Base-by-base conservation (phyloP, 2,329 filamentous ascomycete genomes). In the Sporothrix globosa region DNA sequence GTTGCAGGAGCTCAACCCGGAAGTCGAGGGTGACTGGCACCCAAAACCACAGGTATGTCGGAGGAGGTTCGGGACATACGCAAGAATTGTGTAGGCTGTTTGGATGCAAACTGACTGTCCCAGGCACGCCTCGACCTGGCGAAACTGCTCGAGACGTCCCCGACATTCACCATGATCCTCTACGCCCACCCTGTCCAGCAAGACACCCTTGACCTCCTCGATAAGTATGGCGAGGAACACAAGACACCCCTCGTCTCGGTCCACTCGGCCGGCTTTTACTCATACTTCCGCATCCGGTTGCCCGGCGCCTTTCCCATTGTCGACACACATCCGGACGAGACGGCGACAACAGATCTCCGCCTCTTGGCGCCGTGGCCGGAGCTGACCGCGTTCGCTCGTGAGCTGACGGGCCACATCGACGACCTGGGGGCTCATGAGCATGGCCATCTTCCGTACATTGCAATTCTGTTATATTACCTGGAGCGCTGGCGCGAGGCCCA, bases 241-340 rank as follows among this genome's bases (percentile, higher is more conserved):
- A 84, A 87, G 66, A 91, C 91, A 21, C 93, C 96, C 0, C 82
- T 94, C 17, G 86, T 98, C 71, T 90, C 93, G 74, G 86, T 96
- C 58, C 93, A 97, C 78, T 97, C 91, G n/a, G 86, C 91, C 53
- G 96, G 96, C 39, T 97, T 97, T 82, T 97, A 96, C 80, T 92
- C 92, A 1, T 92, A 92, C 74, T 97, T 98, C 79, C 91, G 89
- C n/a, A 84, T 96, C 39, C 84, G 87, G 74, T 83, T 97, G 39
- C 91, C 92, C 11, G 84, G 88, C n/a, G 88, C 90, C 39, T 97
- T 96, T 76, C 93, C 95, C 5, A 91, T 99, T 70, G 92, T 99
- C 73, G 95, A 99, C 78, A 98, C 96, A 58, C 96, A 99, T 77
- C 96, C 96, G 0, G 93, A 97, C 73, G 89, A 92, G 53, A 92